phyloP scores from a whole-genome alignment of 2,329 filamentous ascomycete species.

The Arthrobotrys pseudoclavata region DNA sequence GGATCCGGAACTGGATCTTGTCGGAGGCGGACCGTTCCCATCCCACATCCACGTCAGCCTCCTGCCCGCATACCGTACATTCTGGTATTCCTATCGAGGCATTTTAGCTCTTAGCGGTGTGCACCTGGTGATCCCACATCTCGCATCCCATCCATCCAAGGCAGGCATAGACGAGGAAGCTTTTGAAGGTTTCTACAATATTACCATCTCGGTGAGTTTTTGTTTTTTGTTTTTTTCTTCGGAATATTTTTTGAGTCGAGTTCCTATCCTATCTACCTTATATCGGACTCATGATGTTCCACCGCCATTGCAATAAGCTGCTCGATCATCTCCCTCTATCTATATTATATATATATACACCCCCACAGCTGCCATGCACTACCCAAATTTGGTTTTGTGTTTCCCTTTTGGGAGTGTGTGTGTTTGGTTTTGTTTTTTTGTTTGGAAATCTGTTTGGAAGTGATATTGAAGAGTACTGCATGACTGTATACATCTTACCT shows the following conservation, averaged over 20 bases:
- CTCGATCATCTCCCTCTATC: too few species aligned
- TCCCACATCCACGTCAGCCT: constrained; percentile 28
- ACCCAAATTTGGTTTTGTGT: neutral
- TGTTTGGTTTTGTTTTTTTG: neutral
- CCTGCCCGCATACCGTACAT: constrained; percentile 16
- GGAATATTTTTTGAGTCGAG: neutral
- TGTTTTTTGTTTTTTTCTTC: constrained; percentile 14
- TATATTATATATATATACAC: neutral
- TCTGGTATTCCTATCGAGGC: constrained; percentile 41
- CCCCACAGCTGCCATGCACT: neutral
- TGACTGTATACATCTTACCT: neutral
- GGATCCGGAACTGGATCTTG: constrained; percentile 3
- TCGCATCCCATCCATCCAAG: constrained; percentile 38
- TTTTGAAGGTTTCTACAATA: neutral
- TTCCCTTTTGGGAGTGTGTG: constrained; percentile 2
- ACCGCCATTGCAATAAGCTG: constrained; percentile 12
- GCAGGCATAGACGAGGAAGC: constrained; percentile 51
- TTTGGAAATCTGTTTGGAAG: neutral
- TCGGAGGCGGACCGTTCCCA: constrained; percentile 20
- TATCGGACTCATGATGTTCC: neutral
- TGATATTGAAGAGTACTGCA: neutral
- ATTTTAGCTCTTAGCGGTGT: constrained; percentile 52
- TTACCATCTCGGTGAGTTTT: constrained; percentile 45
- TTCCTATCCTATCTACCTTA: neutral
- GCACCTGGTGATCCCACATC: constrained; percentile 42